Percentiles rank a stretch among this genome's conserved stretches.
phyloP scores from a whole-genome alignment of 73 alveolate species.

The Tetrahymena thermophila region DNA sequence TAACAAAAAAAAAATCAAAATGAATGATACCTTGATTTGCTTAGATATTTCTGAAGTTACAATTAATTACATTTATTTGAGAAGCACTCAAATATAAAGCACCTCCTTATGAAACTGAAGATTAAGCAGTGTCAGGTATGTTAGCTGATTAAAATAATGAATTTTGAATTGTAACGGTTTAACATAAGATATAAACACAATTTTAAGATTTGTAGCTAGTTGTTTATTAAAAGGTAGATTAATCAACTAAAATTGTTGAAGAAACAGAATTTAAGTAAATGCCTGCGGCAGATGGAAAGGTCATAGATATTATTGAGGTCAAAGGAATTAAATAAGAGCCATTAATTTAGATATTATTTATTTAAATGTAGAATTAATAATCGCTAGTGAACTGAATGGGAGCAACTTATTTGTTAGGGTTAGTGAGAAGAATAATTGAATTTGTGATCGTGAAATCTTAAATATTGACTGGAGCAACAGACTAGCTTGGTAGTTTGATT shows the following conservation, averaged over 20 bases:
- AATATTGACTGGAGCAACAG: background rate
- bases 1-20: background rate
- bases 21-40: background rate
- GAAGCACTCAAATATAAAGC: background rate
- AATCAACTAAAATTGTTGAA: background rate
- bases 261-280: background rate
- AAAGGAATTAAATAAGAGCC: background rate
- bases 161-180: background rate
- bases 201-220: background rate
- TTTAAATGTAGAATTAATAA: background rate
- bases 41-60: background rate
- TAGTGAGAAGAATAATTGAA: background rate
- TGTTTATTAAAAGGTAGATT: background rate
- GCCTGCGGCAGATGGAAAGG: background rate
- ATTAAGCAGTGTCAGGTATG: background rate
- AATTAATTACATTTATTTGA: background rate
- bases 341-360: background rate
- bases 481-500: background rate
- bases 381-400: background rate
- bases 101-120: background rate
- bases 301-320: background rate
- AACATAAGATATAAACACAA: background rate
- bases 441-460: background rate
- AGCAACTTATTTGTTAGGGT: background rate
- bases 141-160: background rate